Base-by-base conservation (phyloP, 768 basidiomycete species). In the Lentinula raphanica region DNA sequence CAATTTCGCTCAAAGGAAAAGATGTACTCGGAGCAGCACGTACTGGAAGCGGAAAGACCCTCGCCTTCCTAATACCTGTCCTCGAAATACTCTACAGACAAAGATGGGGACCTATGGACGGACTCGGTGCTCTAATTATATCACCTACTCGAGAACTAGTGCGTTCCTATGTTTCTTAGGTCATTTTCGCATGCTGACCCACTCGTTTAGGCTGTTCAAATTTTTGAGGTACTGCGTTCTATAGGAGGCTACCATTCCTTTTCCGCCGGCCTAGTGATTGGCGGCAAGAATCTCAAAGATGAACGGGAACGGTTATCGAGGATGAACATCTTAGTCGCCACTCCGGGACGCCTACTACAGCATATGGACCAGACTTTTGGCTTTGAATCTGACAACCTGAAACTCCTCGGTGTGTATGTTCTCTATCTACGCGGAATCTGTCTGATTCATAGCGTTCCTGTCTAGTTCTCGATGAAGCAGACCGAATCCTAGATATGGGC, bases 251-350 rank as follows among this genome's bases (percentile, higher is more conserved):
- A 87, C 65, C 96, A 99, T 65, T 78, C 81, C 17, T 96, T 98
- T 72, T 96, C 93, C 5, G 96, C 96, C 0, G 96, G 95, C 0
- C 75, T 98, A 12, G 88, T 98, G 17, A 99, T 99, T 42, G 96
- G 96, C 5, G 96, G 96, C 45, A 99, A 98, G 77, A 93, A 87
- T 64, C 70, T 98, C 49, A 94, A 94, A 68, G 94, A 96, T 60
- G 96, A 99, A 69, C 78, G 84, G 36, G 94, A 95, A 21, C 80
- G 96, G 6, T 71, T 99, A 42, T 80, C 87, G 9, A 81, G 92
- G 40, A 98, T 98, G 94, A 99, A 99, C 65, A 97, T 99, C 58
- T 82, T 99, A n/a, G 92, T 99, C 15, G 96, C 96, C 2, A 98
- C 96, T 3, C 96, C 96, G 4, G 96, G 96, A 25, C 82, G 96